These are phyloP conservation scores for Theileria parva DNA, from an alignment of 169 alveolate genomes.

Conservation along the genomic window DNA sequence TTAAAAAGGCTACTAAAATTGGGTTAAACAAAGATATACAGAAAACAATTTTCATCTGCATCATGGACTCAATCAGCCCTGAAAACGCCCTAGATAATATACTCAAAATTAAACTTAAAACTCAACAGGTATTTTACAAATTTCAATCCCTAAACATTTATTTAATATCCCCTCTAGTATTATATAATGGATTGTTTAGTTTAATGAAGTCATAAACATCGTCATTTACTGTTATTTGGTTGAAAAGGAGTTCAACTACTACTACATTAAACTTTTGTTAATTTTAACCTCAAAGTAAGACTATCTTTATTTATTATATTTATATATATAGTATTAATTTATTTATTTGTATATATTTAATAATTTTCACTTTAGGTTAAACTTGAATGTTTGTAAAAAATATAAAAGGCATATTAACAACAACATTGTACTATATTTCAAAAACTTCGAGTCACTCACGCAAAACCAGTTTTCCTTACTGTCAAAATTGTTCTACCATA, in stretches of 20 bases:
- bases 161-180: neutral
- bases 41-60: constrained; percentile 50
- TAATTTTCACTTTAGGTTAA: constrained; percentile 9
- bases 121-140: constrained; percentile 13
- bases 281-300: constrained; percentile 12
- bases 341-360: neutral
- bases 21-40: constrained; percentile 41
- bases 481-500: constrained; percentile 1
- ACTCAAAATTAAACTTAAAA: constrained; percentile 30
- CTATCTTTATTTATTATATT: neutral
- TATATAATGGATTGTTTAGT: neutral
- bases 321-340: neutral
- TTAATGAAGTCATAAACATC: constrained; percentile 38
- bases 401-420: constrained; percentile 31
- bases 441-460: constrained; percentile 24
- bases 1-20: constrained; percentile 25
- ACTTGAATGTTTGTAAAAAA: constrained; percentile 22
- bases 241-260: constrained; percentile 46
- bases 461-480: neutral
- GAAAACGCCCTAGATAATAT: constrained; percentile 48
- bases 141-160: neutral
- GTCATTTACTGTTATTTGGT: constrained; percentile 22
- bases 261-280: constrained; percentile 19
- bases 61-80: constrained; percentile 44
- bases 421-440: constrained; percentile 22